Evolutionary conservation across 495 filamentous ascomycete genomes (phyloP), one percentile per base, ranked within the genome.

Genomic region (Neurospora hispaniola): DNA sequence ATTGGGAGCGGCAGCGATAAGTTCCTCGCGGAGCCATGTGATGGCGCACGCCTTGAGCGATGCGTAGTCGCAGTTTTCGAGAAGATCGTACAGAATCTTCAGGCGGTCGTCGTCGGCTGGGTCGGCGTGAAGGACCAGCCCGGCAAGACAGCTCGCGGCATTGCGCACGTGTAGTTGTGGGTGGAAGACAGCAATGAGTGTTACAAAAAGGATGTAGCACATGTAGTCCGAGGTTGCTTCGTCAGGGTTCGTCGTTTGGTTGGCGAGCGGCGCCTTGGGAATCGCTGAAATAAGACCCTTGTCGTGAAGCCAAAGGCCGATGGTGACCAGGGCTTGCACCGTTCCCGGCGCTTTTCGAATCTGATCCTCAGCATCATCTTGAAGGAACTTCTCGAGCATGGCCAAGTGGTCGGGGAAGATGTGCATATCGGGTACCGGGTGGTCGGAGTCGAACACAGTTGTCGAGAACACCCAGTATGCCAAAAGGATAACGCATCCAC

Each of bases 11-110:
- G 88, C 83, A 31, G 82, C 80, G 16, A 95, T 82, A 3, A 95
- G 87, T 79, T 97, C 95, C 70, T 94, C 90, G 78, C 94, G 94
- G 5, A 98, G 82, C 92, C 96, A 98, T 35, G 88, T 87, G 12
- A 98, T 87, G 1, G 94, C 94, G 71, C 89, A 90, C 16, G 91
- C 94, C 75, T 93, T 94, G 62, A 96, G 86, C 3, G 91, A 87
- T 35, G 92, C 87, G 77, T 89, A 93, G 7, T 91, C 90, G 75
- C 91, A 92, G 74, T 97, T 88, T 80, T 96, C 90, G 39, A 98
- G 84, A 4, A 95, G 90, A 68, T 93, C 90, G 59, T 89, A 86
- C 12, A 98, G 91, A 72, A 97, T 91, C 5, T 90, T 87, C 48
- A 96, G 86, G 2, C 94, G 87, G 40, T 88, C 86, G 1, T 87